phyloP scores from a whole-genome alignment of 2,329 filamentous ascomycete species.

The Penicillium olsonii region DNA sequence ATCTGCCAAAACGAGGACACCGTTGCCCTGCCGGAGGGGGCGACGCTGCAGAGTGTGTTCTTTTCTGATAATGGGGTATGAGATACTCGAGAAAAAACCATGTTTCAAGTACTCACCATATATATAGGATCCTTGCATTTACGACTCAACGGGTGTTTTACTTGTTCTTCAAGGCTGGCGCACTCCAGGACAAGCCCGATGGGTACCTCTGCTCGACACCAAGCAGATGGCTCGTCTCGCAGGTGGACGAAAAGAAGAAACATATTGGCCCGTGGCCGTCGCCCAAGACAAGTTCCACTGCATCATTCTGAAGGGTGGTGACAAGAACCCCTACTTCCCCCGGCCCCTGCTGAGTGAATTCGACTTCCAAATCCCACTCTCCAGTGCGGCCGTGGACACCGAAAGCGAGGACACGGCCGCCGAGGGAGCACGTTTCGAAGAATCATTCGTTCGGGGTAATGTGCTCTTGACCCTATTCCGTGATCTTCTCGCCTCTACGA shows the following conservation, averaged over 20 bases:
- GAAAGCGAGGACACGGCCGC: conserved; percentile 43
- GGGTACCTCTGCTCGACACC: conserved; percentile 92
- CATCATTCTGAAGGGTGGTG: conserved; percentile 95
- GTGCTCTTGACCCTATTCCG: conserved; percentile 72
- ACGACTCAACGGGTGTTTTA: conserved; percentile 87
- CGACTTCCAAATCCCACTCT: conserved; percentile 81
- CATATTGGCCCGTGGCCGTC: conserved; percentile 93
- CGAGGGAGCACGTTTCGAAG: conserved; percentile 64
- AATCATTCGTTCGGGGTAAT: conserved; percentile 74
- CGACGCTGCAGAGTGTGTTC: conserved; percentile 77
- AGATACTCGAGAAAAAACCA: background rate
- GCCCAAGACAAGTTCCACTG: conserved; percentile 93
- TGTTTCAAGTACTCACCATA: conserved; percentile 9
- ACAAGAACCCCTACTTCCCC: conserved; percentile 90
- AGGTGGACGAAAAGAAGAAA: conserved; percentile 81
- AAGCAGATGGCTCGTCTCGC: conserved; percentile 78
- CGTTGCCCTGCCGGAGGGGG: conserved; percentile 76
- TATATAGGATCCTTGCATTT: conserved; percentile 84
- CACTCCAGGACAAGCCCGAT: conserved; percentile 77
- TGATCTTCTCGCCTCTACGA: conserved; percentile 71
- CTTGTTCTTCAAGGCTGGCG: conserved; percentile 91
- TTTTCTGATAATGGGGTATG: conserved; percentile 87
- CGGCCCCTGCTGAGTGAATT: conserved; percentile 89
- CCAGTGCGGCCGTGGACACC: conserved; percentile 49
- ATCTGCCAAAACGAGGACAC: conserved; percentile 94